Conservation (phyloP, 164 flowering plant genomes). For the Chimonanthus praecox region DNA sequence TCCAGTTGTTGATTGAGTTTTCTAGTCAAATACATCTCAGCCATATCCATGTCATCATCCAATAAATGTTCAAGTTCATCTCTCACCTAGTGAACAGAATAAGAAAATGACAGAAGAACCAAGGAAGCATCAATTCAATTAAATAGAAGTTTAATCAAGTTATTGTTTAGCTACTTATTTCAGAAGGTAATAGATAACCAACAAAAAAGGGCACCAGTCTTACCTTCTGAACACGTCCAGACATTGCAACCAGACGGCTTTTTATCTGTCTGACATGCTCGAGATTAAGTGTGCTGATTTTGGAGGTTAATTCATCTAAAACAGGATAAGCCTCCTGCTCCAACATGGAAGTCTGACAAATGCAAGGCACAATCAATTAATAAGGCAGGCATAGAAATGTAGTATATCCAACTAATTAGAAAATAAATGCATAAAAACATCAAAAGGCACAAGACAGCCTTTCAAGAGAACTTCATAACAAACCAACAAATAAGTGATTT, state of each 20-base stretch:
- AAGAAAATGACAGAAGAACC: neutral
- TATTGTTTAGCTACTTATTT: too few species aligned
- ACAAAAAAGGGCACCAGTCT: neutral
- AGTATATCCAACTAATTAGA: neutral
- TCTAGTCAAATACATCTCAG: slow-evolving; percentile 54
- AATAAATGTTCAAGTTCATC: slow-evolving; percentile 51
- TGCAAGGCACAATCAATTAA: too few species aligned
- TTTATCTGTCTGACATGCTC: slow-evolving; percentile 54
- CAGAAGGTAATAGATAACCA: too few species aligned
- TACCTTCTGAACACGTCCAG: slow-evolving; percentile 61
- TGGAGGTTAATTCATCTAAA: slow-evolving; percentile 49
- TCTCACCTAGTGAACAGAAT: slow-evolving; percentile 30
- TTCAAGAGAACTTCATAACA: too few species aligned
- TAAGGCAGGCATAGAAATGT: too few species aligned
- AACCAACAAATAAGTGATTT: too few species aligned
- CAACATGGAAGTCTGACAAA: slow-evolving; percentile 33
- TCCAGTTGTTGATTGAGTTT: slow-evolving; percentile 28
- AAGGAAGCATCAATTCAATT: neutral
- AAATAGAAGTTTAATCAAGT: neutral
- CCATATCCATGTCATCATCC: slow-evolving; percentile 56
- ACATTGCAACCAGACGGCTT: slow-evolving; percentile 47
- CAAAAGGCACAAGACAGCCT: too few species aligned
- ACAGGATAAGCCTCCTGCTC: slow-evolving; percentile 63
- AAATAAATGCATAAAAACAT: neutral
- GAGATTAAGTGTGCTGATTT: slow-evolving; percentile 53